phyloP scores from a whole-genome alignment of 202 grass and related monocot species.

The Bolboschoenoplectus hybrid region DNA sequence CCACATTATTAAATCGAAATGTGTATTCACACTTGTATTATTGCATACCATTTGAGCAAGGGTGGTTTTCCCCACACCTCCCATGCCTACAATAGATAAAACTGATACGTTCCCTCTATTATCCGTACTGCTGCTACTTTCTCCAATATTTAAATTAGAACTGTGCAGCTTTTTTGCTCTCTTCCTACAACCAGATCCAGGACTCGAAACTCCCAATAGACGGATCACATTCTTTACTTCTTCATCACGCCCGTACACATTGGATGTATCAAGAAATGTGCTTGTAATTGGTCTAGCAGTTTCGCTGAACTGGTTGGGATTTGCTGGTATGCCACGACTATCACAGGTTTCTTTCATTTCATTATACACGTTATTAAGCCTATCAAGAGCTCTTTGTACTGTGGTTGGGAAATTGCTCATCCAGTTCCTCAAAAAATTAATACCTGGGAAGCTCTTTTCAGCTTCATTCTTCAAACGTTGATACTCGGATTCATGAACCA shows the following conservation, averaged over 20 bases:
- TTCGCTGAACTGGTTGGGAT: conserved; percentile 29
- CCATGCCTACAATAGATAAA: conserved; percentile 48
- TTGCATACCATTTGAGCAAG: conserved; percentile 50
- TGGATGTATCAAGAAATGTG: conserved; percentile 21
- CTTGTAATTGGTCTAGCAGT: conserved; percentile 45
- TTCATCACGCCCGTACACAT: conserved; percentile 38
- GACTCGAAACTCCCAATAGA: neutral
- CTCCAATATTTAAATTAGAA: neutral
- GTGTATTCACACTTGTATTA: neutral
- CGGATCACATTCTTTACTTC: conserved; percentile 29
- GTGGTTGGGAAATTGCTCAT: neutral
- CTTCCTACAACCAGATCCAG: neutral
- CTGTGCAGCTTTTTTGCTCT: neutral
- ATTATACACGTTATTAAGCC: neutral
- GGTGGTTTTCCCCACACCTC: conserved; percentile 57
- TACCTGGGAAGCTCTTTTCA: conserved; percentile 15
- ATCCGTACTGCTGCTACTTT: neutral
- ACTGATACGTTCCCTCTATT: conserved; percentile 9
- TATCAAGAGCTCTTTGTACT: conserved; percentile 6
- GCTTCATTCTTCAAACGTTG: neutral
- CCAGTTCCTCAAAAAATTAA: conserved; percentile 13
- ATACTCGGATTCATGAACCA: conserved; percentile 44
- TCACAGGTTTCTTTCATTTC: neutral
- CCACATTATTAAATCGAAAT: conserved; percentile 18
- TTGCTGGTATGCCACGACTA: conserved; percentile 1